Conservation (phyloP, 2,329 filamentous ascomycete genomes). For the Pseudopyrenochaeta lycopersici region DNA sequence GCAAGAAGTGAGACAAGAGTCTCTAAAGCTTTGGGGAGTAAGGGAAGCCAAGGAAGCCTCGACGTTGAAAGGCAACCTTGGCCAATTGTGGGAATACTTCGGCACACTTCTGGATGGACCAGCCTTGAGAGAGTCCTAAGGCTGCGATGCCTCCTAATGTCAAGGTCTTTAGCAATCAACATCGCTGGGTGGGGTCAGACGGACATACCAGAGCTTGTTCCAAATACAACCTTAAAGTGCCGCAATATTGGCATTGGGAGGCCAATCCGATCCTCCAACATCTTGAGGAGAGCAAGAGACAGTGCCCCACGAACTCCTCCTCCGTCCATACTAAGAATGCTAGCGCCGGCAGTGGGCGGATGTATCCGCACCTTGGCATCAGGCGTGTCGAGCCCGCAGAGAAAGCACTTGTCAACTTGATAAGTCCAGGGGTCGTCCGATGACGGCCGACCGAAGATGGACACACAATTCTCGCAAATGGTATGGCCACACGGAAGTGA, state of each 20-base stretch:
- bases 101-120: constrained; percentile 6
- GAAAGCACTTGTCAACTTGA: constrained; percentile 15
- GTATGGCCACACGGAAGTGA: too few species aligned
- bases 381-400: constrained; percentile 10
- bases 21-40: constrained; percentile 11
- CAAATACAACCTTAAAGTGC: too few species aligned
- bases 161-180: constrained; percentile 12
- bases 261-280: too few species aligned
- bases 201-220: too few species aligned
- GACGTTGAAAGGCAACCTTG: constrained; percentile 13
- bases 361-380: constrained; percentile 13
- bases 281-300: too few species aligned
- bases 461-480: constrained; percentile 9
- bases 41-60: constrained; percentile 6
- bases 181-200: constrained; percentile 11
- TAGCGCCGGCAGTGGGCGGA: constrained; percentile 14
- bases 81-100: constrained; percentile 12
- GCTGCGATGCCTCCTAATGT: constrained; percentile 1
- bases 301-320: too few species aligned
- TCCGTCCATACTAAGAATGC: too few species aligned
- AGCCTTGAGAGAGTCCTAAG: constrained; percentile 3
- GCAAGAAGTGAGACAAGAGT: constrained; percentile 14
- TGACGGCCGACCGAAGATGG: constrained; percentile 10
- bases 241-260: too few species aligned
- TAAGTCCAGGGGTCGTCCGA: constrained; percentile 15